Evolutionary conservation across 768 basidiomycete species (phyloP), one percentile per base, ranked within the genome.

Genomic region (Leccinum rimulosum): DNA sequence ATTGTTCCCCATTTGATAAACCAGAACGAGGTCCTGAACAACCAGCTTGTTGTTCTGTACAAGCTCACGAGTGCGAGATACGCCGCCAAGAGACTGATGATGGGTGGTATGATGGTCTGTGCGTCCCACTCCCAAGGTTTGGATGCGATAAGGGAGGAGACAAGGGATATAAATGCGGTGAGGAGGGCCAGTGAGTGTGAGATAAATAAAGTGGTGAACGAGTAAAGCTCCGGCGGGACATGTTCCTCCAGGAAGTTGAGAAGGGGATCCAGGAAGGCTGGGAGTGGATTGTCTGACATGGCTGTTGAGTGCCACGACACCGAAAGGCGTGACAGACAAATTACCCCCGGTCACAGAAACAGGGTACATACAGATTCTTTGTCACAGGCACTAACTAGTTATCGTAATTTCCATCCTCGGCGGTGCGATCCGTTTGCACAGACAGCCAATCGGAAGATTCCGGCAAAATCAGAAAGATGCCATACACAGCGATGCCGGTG

Each of bases 1-100:
- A 93, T 74, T 11, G 77, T 74, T 25, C 86, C 87, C 91, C 91
- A 93, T 73, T 93, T 93, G 66, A 89, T 69, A 66, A 90, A 80
- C 79, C 82, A 91, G 63, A 91, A 71, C 28, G 74, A 76, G 35
- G 82, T 83, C 60, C 88, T 82, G 62, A 92, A 73, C 65, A 88
- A 78, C 86, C 88, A 92, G 25, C 80, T 80, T 12, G 90, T 86
- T 5, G 91, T 92, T 60, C 89, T 87, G 74, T 91, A 91, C 54
- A 91, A 72, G 69, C 85, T 89, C 45, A 86, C 61, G n/a, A 93
- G 77, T 4, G 89, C 88, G 60, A 91, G 79, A 72, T 93, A 93
- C 19, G 89, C 86, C 5, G 82, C 79, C 54, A 92, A 72, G 31
- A 93, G 71, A 59, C 83, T 87, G 67, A 93, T 83, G 67, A 92